Evolutionary conservation across 495 filamentous ascomycete genomes (phyloP), one percentile per base, ranked within the genome.

Genomic region (Paragyromitra xinjiangensis): DNA sequence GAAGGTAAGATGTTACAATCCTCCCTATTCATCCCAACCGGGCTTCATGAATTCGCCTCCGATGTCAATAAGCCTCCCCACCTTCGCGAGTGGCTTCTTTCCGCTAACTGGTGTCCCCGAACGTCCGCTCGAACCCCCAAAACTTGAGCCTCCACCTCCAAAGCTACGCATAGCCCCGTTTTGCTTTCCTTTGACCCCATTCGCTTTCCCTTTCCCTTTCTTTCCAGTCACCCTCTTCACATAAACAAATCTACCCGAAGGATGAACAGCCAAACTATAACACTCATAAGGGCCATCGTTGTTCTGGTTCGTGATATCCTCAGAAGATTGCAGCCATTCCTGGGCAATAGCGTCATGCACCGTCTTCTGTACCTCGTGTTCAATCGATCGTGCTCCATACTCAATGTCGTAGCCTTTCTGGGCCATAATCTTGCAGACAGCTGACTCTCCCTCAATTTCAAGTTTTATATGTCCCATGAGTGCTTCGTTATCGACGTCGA

Each of bases 391-490:
- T 5, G 84, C 85, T 1, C 86, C 86, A 24, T 85, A 78, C 42
- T 85, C 82, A 7, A 75, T 58, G 26, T 82, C 63, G 71, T 87
- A 87, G 6, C 83, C 82, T 3, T 78, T 73, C 11, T 82, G 74
- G 0, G 84, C 84, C 11, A 87, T 73, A 1, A 75, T 55, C 19
- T 69, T 72, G 67, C 85, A 86, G 11, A 87, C 82, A 2, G 82
- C 72, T 8, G 79, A 79, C 24, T 85, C 84, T n/a, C 78, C 75
- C 5, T 74, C 63, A 40, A 86, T 80, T 24, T 80, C 77, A 16
- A 87, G 63, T 16, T 79, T 77, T 2, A 87, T 79, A 69, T 87
- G 83, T 6, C 86, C 86, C 56, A 84, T 73, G 6, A 84, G 65
- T 39, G 19, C 69, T 0, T 82, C 80, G 3, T 82, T 77, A 6